Evolutionary conservation across 371 early-diverging fungal species (phyloP).

Genomic region (Mortierella sp.): DNA sequence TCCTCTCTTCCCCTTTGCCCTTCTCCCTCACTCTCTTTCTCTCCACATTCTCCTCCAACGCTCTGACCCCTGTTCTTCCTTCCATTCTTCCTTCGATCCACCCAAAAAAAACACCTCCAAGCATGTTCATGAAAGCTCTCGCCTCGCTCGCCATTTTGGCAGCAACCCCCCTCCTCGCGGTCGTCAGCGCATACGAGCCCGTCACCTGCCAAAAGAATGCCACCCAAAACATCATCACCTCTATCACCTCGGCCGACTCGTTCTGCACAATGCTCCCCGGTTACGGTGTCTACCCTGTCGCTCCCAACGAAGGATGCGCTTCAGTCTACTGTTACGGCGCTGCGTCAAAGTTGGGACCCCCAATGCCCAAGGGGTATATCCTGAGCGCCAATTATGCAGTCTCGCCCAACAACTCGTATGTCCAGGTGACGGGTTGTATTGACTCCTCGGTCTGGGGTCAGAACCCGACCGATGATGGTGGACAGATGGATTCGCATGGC

Average conservation of each 20-base stretch:
- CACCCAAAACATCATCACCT: slow-evolving; percentile 30
- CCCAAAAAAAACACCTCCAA: background rate
- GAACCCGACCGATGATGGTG: slow-evolving; percentile 61
- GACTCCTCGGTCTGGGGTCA: slow-evolving; percentile 51
- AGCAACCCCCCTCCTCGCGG: slow-evolving; percentile 13
- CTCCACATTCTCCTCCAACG: background rate
- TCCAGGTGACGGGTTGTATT: slow-evolving; percentile 64
- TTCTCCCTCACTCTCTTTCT: background rate
- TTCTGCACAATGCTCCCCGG: slow-evolving; percentile 49
- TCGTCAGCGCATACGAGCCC: slow-evolving; percentile 29
- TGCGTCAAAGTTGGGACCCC: slow-evolving; percentile 44
- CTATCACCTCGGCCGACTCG: slow-evolving; percentile 18
- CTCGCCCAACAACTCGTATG: slow-evolving; percentile 47
- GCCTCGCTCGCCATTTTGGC: slow-evolving; percentile 21
- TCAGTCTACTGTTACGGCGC: slow-evolving; percentile 34
- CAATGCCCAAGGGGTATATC: slow-evolving; percentile 57
- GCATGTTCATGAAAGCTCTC: slow-evolving; percentile 24
- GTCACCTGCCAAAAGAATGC: slow-evolving; percentile 28
- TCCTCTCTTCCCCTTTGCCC: slow-evolving; percentile 4
- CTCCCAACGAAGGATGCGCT: slow-evolving; percentile 44
- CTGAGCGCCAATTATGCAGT: slow-evolving; percentile 48
- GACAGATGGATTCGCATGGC: slow-evolving; percentile 60
- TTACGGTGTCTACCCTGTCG: slow-evolving; percentile 28
- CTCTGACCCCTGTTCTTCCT: background rate
- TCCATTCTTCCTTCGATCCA: background rate